Conservation (phyloP, 176 grass and related monocot genomes). For the Guadua angustifolia region DNA sequence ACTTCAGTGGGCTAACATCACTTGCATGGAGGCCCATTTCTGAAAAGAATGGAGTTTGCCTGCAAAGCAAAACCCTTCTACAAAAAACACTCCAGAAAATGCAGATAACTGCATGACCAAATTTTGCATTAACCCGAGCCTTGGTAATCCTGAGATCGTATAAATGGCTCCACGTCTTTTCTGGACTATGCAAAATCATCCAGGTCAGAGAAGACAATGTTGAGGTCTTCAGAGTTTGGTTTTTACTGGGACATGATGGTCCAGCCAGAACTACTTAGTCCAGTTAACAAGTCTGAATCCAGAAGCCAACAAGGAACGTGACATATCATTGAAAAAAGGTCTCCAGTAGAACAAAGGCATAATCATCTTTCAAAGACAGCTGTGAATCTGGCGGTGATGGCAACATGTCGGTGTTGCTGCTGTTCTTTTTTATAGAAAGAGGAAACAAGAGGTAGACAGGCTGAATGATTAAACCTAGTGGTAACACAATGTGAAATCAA, state of each 20-base stretch:
- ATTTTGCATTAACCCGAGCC: background rate
- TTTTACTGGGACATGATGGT: background rate
- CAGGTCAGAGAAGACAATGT: background rate
- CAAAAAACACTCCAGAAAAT: background rate
- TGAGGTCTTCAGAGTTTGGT: conserved; percentile 18
- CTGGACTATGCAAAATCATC: background rate
- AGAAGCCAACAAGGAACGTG: conserved; percentile 37
- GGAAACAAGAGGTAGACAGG: too few relatives aligned
- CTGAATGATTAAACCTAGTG: background rate
- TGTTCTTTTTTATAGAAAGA: background rate
- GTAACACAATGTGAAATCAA: background rate
- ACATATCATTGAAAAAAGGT: background rate
- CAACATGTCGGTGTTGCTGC: background rate
- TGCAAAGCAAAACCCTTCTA: background rate
- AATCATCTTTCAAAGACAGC: background rate
- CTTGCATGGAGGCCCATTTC: background rate
- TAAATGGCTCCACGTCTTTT: background rate
- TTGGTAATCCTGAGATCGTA: background rate
- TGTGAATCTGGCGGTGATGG: background rate
- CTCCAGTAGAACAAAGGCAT: background rate
- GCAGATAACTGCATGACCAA: background rate
- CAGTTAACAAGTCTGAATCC: background rate
- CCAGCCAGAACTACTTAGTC: background rate
- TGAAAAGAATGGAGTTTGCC: background rate
- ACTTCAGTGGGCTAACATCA: background rate